Evolutionary conservation across 139 green algal species (phyloP), one percentile per base, ranked within the genome.

Genomic region (Chlamydomonas sp.): DNA sequence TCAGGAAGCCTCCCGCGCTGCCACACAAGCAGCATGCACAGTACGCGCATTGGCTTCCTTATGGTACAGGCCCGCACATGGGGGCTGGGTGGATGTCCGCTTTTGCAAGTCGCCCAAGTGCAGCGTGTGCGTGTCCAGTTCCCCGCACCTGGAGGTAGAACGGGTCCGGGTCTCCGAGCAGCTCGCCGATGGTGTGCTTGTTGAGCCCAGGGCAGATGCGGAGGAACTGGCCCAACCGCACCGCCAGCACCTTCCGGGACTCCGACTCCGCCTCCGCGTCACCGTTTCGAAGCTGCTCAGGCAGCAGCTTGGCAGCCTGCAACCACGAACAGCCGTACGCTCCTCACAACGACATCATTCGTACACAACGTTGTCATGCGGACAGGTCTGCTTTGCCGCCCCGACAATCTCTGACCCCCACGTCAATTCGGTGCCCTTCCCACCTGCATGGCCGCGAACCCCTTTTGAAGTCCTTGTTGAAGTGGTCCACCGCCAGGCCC

Each of bases 401-500:
- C 31, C 31, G 31, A 49, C 31, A 49, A 49, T 49, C 31, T 49
- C 31, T 79, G 14, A 49, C 77, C 63, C 31, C 31, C 31, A 49
- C 31, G 31, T 49, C 31, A 49, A 49, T 49, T 49, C 31, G 0
- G 31, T 49, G 31, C 57, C 9, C 14, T 18, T 0, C 63, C 58
- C 60, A 93, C 94, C 94, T 97, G 95, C 81, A 98, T 89, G 83
- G 95, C 98, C 89, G 97, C 90, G 81, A 99, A 95, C 8, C 98
- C 98, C 92, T 99, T 99, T 99, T 99, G 67, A 92, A 91, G 88
- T 99, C 95, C 31, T 95, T 94, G 89, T 99, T 99, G 94, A 99
- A 99, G 89, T 99, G 98, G 79, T 99, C 98, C 17, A 94, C 96
- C 1, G 96, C 97, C 0, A 98, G 83, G 3, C 93, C 85, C 68